Base-by-base conservation (phyloP, 305 asterid genomes). In the Fraxinus ornus region DNA sequence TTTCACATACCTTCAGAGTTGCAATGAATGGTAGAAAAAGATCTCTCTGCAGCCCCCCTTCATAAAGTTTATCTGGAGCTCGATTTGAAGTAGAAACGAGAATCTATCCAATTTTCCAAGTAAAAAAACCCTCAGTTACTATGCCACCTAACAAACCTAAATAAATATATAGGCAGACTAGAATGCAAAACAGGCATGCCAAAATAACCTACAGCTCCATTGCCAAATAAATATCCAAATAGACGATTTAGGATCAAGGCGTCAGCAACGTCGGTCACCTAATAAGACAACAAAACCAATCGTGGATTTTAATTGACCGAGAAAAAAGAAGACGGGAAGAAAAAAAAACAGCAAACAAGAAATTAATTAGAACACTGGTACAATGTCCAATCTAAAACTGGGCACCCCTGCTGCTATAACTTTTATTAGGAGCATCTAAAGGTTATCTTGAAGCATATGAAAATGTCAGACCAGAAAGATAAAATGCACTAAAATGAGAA, bases 201-300 rank as follows among this genome's bases (percentile, higher is more conserved):
- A 17, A 79, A 36, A 26, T 76, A 24, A 85, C 93, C 87, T 87
- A 90, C 93, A 57, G 85, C 85, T 3, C 93, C 93, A 41, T 90
- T 82, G 76, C 80, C 83, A 49, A 86, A 90, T 39, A 90, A 79
- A 73, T 90, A 89, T 37, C 83, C 41, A 81, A 88, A 90, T 22
- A 90, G 80, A 28, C 93, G 93, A 81, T 88, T 86, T 81, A 90
- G 85, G 57, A 88, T 90, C 79, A 88, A 36, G 30, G 93, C 93
- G 80, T 88, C 93, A 47, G 93, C 93, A 85, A 90, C 91, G 76
- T 90, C 93, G 8, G 86, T 84, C 75, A 90, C 93, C 93, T 90
- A 78, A 33, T 26, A 79, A 26, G 24, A 70, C 10, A 71, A 37
- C 22, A 79, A 79, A 64, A 22, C 73, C 70, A 87, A 49, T 26